Evolutionary conservation across 768 basidiomycete species (phyloP).

Genomic region (Pleurotus ostreatus): DNA sequence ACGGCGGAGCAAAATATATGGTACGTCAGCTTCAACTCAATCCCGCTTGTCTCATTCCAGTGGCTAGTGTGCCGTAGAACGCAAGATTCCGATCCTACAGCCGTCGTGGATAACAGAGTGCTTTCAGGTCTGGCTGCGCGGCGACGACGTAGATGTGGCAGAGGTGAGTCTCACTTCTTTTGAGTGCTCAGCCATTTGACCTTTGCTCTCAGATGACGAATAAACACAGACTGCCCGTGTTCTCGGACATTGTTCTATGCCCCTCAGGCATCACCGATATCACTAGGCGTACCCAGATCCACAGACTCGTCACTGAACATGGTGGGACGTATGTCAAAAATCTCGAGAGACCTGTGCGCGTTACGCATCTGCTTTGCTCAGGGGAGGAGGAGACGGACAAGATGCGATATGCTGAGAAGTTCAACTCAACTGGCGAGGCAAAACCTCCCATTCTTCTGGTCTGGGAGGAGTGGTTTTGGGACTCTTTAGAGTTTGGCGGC

Average conservation of each 20-base stretch:
- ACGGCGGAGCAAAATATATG: slow-evolving; percentile 81
- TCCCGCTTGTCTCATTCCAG: background rate
- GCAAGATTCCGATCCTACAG: slow-evolving; percentile 73
- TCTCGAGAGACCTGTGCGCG: slow-evolving; percentile 71
- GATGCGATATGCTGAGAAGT: slow-evolving; percentile 74
- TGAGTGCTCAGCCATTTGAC: background rate
- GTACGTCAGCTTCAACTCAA: slow-evolving; percentile 32
- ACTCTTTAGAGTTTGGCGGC: slow-evolving; percentile 75
- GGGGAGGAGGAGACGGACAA: slow-evolving; percentile 68
- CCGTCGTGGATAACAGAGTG: slow-evolving; percentile 75
- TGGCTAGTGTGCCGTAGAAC: slow-evolving; percentile 74
- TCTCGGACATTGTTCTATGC: slow-evolving; percentile 65
- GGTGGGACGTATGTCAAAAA: slow-evolving; percentile 72
- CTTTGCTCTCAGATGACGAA: slow-evolving; percentile 45
- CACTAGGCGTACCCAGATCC: slow-evolving; percentile 56
- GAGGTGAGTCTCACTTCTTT: slow-evolving; percentile 28
- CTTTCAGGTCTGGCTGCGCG: slow-evolving; percentile 71
- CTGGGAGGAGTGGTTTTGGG: slow-evolving; percentile 99
- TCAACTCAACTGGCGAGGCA: slow-evolving; percentile 65
- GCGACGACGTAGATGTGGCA: slow-evolving; percentile 71
- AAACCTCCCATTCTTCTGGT: slow-evolving; percentile 59
- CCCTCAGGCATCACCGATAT: slow-evolving; percentile 74
- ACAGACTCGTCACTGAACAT: slow-evolving; percentile 49
- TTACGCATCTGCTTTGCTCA: slow-evolving; percentile 84
- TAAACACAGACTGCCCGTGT: slow-evolving; percentile 65